A percentile compares a stretch with the other conserved stretches of the same genome.
These are phyloP conservation scores for Lathyrus tuberosus DNA, from an alignment of 306 rosid species.

Conservation along the genomic window DNA sequence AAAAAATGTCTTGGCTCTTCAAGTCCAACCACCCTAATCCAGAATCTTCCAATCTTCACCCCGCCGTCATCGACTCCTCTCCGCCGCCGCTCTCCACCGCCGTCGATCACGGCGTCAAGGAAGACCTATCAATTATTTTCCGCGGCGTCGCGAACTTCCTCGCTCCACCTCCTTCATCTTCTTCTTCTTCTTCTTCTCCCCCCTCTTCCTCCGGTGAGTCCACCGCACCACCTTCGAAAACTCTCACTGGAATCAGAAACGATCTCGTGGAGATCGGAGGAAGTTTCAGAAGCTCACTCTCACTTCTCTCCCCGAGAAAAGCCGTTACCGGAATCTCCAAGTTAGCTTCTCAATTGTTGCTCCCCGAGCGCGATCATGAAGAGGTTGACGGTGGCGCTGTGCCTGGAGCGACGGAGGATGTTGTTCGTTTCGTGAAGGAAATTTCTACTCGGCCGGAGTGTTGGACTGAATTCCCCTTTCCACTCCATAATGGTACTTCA, in stretches of 20 bases:
- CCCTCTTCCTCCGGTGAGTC: constrained; percentile 35
- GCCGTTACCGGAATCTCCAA: constrained; percentile 78
- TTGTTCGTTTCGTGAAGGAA: constrained; percentile 64
- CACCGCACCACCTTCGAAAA: constrained; percentile 37
- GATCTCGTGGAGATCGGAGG: constrained; percentile 93
- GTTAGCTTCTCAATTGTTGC: constrained; percentile 72
- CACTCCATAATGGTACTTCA: constrained; percentile 62
- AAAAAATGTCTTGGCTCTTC: constrained; percentile 83
- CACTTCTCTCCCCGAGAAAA: constrained; percentile 69
- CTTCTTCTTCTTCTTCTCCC: constrained; percentile 33
- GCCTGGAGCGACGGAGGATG: constrained; percentile 77
- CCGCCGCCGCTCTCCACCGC: constrained; percentile 39
- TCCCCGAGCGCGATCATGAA: constrained; percentile 42
- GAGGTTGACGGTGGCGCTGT: constrained; percentile 40
- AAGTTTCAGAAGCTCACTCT: constrained; percentile 68
- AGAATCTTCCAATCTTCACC: constrained; percentile 34
- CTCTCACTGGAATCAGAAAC: constrained; percentile 72
- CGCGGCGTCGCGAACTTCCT: constrained; percentile 89
- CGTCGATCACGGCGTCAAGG: constrained; percentile 49
- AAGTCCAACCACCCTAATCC: constrained; percentile 47
- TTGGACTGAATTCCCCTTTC: constrained; percentile 87
- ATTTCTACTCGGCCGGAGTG: constrained; percentile 68
- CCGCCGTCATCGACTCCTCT: constrained; percentile 30
- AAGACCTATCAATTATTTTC: constrained; percentile 62
- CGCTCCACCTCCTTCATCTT: constrained; percentile 71